Base-by-base conservation (phyloP, 345 rosid species). In the Crucihimalaya himalaica region DNA sequence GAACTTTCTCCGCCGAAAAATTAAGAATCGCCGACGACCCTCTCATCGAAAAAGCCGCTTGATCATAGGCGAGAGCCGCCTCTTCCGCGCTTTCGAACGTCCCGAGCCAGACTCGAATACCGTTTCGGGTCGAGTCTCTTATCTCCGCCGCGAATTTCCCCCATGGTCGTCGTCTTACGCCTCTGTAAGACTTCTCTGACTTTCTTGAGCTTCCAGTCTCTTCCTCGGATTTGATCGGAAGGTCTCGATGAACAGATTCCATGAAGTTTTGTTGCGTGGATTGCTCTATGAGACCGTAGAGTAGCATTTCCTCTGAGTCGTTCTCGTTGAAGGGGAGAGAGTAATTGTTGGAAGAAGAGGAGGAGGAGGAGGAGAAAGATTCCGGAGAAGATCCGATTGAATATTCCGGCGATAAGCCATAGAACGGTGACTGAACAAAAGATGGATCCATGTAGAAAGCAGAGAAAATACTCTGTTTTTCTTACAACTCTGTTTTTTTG, bases 221-320 rank as follows among this genome's bases (percentile, higher is more conserved):
- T 37, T 37, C 40, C 14, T 68, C 74, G 10, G 48, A 6, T 51
- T 58, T 57, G 16, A 37, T 19, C 39, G 55, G 39, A 70, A 58
- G 27, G 14, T 48, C 53, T 19, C 14, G 48, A 43, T 0, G 1
- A 19, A 47, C 0, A 0, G 66, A 19, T 0, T 40, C 61, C 63
- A 46, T 19, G 61, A 16, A 51, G 16, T 3, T 45, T 50, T 61
- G 70, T 65, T n/a, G 79, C 31, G 32, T 78, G 47, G 76, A 84
- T 27, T 75, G 80, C 11, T 84, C 74, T 16, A 91, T 84, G 14
- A 93, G 68, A 1, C 87, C 88, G 56, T 81, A 86, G 12, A 91
- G 87, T 69, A 86, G 91, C 98, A 93, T 93, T 81, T 93, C 98
- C 19, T 89, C 93, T 0, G 96, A 86, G 77, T 93, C 98, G 58